Conservation (phyloP, 192 early-diverging fungal genomes). For the Umbelopsis sp. region DNA sequence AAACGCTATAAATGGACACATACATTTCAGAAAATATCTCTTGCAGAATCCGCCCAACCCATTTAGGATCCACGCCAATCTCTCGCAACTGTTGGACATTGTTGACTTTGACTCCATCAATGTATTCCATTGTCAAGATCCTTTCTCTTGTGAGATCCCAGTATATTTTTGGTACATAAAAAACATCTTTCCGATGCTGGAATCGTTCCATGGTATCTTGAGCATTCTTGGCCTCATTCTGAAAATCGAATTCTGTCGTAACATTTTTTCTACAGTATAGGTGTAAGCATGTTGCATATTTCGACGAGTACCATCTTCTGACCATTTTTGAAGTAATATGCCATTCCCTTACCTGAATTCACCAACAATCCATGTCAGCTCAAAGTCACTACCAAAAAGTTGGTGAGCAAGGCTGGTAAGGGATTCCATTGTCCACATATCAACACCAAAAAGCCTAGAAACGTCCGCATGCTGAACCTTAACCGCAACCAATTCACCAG, state of each 20-base stretch:
- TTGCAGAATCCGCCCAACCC: constrained; percentile 39
- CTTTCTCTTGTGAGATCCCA: constrained; percentile 47
- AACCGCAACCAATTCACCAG: constrained; percentile 81
- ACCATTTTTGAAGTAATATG: constrained; percentile 59
- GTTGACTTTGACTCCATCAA: constrained; percentile 52
- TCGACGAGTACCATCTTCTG: constrained; percentile 9
- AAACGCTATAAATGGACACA: background rate
- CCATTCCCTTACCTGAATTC: constrained; percentile 85
- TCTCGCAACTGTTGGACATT: constrained; percentile 43
- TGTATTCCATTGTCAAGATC: constrained; percentile 55
- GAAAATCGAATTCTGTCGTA: constrained; percentile 78
- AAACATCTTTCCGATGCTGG: constrained; percentile 36
- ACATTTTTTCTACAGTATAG: background rate
- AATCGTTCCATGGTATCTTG: constrained; percentile 43
- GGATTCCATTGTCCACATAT: constrained; percentile 68
- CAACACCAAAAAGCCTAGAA: constrained; percentile 64
- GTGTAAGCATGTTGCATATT: background rate
- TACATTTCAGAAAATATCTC: constrained; percentile 57
- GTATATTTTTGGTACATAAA: constrained; percentile 48
- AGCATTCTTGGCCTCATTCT: constrained; percentile 78
- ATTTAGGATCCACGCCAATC: constrained; percentile 44
- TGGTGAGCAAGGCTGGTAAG: constrained; percentile 63
- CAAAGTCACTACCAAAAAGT: constrained; percentile 81
- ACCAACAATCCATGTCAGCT: constrained; percentile 86
- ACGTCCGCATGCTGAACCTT: constrained; percentile 93